These are phyloP conservation scores for Colletotrichum spinosum DNA, from an alignment of 2,329 filamentous ascomycete genomes.

Conservation along the genomic window DNA sequence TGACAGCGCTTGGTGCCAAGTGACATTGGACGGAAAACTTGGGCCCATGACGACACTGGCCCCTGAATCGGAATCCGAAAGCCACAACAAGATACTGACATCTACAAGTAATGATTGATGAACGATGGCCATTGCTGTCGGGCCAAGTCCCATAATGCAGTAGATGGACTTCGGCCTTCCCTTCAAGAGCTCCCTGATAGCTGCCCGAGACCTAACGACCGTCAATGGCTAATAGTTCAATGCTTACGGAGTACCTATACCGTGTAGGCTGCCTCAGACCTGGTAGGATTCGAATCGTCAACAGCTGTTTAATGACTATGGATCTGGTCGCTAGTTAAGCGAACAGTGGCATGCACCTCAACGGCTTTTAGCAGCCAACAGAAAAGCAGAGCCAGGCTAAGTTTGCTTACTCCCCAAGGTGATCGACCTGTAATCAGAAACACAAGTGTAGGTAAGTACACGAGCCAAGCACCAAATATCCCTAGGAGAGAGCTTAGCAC, in stretches of 20 bases:
- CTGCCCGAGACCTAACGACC: too few relatives aligned
- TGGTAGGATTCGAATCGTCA: too few relatives aligned
- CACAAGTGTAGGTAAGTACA: background rate
- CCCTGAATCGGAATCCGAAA: constrained; percentile 14
- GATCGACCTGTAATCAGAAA: constrained; percentile 15
- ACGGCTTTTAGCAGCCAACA: constrained; percentile 1
- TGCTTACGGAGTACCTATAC: too few relatives aligned
- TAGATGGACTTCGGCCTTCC: too few relatives aligned
- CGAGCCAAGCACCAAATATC: background rate
- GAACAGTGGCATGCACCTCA: background rate
- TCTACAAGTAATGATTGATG: too few relatives aligned
- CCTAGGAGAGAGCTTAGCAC: background rate
- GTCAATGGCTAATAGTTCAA: too few relatives aligned
- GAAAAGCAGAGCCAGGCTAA: background rate
- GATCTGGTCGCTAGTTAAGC: too few relatives aligned
- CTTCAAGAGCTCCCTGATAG: too few relatives aligned
- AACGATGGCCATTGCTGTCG: too few relatives aligned
- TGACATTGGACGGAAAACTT: constrained; percentile 13
- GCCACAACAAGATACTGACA: background rate
- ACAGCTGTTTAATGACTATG: too few relatives aligned
- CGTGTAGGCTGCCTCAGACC: too few relatives aligned
- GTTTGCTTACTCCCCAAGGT: constrained; percentile 4
- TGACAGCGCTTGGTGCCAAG: constrained; percentile 11
- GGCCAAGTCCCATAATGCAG: too few relatives aligned
- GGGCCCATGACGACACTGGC: constrained; percentile 11